Percentiles rank a stretch among this genome's conserved stretches.
phyloP scores from a whole-genome alignment of 75 land plant genomes.

The Sequoiadendron giganteum region DNA sequence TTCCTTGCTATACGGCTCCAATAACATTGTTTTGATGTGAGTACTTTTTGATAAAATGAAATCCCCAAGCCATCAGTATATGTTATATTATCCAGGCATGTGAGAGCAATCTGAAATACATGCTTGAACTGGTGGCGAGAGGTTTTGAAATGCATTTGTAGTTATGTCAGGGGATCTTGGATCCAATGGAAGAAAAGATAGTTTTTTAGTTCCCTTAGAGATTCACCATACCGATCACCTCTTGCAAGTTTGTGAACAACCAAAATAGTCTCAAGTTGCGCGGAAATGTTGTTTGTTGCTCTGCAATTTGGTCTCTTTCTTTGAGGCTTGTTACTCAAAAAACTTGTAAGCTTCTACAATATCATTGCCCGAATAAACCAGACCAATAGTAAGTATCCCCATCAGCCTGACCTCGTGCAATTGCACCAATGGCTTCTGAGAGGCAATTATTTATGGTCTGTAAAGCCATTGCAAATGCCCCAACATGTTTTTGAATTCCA shows the following conservation, averaged over 20 bases:
- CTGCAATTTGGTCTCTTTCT: slow-evolving; percentile 57
- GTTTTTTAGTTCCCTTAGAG: slow-evolving; percentile 60
- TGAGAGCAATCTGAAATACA: slow-evolving; percentile 90
- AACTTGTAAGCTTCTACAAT: slow-evolving; percentile 70
- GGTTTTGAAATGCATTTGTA: slow-evolving; percentile 51
- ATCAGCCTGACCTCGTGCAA: slow-evolving; percentile 70
- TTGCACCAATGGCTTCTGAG: slow-evolving; percentile 78
- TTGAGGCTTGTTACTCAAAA: slow-evolving; percentile 51
- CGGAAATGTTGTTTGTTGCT: slow-evolving; percentile 67
- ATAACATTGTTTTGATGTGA: too few species aligned
- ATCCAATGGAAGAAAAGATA: slow-evolving; percentile 82
- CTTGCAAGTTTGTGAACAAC: slow-evolving; percentile 55
- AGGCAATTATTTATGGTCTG: slow-evolving; percentile 86
- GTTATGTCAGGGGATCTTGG: slow-evolving; percentile 61
- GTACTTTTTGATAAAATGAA: too few species aligned
- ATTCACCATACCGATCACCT: slow-evolving; percentile 63
- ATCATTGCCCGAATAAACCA: slow-evolving; percentile 80
- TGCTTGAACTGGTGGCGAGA: slow-evolving; percentile 76
- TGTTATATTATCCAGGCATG: slow-evolving; percentile 66
- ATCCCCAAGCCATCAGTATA: slow-evolving; percentile 93
- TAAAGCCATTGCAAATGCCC: slow-evolving; percentile 83
- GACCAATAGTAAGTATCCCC: slow-evolving; percentile 76
- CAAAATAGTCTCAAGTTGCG: slow-evolving; percentile 83
- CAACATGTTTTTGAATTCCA: slow-evolving; percentile 83
- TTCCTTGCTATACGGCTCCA: too few species aligned